phyloP scores from a whole-genome alignment of 352 stramenopile genomes.

The Phytophthora kernoviae region DNA sequence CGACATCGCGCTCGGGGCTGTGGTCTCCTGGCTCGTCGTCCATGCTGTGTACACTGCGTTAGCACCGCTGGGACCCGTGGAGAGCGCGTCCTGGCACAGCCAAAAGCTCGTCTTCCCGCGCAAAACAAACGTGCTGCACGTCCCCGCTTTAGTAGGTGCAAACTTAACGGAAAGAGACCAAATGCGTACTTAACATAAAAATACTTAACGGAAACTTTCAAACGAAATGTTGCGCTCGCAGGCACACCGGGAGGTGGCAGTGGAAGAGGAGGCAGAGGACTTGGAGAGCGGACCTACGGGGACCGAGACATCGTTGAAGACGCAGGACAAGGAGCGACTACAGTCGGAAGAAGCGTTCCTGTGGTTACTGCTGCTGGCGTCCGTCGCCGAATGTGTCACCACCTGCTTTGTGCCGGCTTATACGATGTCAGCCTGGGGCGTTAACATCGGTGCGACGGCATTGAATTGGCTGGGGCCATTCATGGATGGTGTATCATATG shows the following conservation, averaged over 20 bases:
- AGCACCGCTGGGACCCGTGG: too few relatives aligned
- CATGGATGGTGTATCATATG: conserved; percentile 73
- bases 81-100: too few relatives aligned
- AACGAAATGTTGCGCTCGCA: conserved; percentile 29
- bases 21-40: conserved; percentile 15
- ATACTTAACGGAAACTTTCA: conserved; percentile 3
- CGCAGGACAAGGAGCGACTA: conserved; percentile 31
- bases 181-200: not conserved
- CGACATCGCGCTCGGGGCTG: conserved; percentile 12
- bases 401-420: conserved; percentile 77
- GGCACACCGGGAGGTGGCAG: conserved; percentile 13
- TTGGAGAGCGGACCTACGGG: conserved; percentile 4
- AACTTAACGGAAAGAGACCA: too few relatives aligned
- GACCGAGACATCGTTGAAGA: conserved; percentile 6
- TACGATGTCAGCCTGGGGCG: conserved; percentile 36
- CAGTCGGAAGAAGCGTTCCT: conserved; percentile 61
- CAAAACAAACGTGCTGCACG: not conserved
- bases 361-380: conserved; percentile 73
- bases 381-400: conserved; percentile 76
- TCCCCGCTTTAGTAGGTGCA: conserved; percentile 4
- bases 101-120: not conserved
- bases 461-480: conserved; percentile 82
- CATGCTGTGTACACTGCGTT: conserved; percentile 13
- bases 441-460: conserved; percentile 71
- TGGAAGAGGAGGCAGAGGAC: conserved; percentile 7